phyloP scores from a whole-genome alignment of 78 protist species.

The Dictyostelium discoideum region DNA sequence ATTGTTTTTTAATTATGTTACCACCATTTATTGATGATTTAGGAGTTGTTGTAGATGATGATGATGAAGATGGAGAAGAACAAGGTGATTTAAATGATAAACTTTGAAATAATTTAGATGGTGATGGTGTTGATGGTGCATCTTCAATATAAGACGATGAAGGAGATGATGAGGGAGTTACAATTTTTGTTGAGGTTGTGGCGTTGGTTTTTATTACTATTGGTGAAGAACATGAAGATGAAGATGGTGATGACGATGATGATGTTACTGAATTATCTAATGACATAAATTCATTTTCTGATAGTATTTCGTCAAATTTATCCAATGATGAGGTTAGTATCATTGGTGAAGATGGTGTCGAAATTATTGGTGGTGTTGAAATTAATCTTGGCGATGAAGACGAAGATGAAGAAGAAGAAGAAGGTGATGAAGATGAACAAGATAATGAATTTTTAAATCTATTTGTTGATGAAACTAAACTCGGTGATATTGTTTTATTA shows the following conservation, averaged over 20 bases:
- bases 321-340: background rate
- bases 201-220: background rate
- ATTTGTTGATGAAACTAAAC: background rate
- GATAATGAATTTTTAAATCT: background rate
- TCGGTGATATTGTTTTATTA: background rate
- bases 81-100: background rate
- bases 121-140: background rate
- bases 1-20: background rate
- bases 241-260: background rate
- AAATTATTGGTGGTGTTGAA: background rate
- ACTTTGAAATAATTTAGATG: background rate
- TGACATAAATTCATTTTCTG: background rate
- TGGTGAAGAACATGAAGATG: background rate
- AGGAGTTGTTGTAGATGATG: background rate
- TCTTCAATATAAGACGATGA: background rate
- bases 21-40: background rate
- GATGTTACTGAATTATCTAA: background rate
- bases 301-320: background rate
- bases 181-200: background rate
- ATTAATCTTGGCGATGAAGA: background rate
- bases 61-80: background rate
- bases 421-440: background rate
- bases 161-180: background rate
- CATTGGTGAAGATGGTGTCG: background rate
- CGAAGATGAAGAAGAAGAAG: background rate